Evolutionary conservation across 768 basidiomycete species (phyloP).

Genomic region (Mycena venus): DNA sequence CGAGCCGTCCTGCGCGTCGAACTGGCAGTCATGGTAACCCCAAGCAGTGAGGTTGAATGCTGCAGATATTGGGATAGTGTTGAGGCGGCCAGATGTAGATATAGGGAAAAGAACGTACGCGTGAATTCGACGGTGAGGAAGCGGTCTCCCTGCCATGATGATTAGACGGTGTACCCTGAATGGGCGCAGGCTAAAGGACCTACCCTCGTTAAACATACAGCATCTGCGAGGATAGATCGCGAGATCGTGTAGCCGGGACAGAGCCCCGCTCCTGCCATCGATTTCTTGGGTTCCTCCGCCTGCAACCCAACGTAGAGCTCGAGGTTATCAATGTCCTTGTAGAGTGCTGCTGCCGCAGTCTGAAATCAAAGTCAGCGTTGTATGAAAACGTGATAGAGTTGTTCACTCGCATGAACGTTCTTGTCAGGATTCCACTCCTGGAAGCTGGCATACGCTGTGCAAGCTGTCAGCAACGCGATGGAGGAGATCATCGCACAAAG

Average conservation of each 20-base stretch:
- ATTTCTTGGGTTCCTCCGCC: conserved; percentile 78
- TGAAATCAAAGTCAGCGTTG: conserved; percentile 39
- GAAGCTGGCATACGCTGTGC: conserved; percentile 71
- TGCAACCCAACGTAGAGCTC: conserved; percentile 84
- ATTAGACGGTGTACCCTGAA: too few species aligned
- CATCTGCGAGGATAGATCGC: conserved; percentile 86
- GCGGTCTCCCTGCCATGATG: conserved; percentile 84
- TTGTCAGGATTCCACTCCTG: conserved; percentile 80
- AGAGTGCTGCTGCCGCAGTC: conserved; percentile 75
- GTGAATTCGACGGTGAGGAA: conserved; percentile 85
- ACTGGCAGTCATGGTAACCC: conserved; percentile 82
- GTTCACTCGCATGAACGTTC: conserved; percentile 62
- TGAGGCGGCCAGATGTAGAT: not conserved
- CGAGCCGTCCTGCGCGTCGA: conserved; percentile 74
- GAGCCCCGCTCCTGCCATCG: conserved; percentile 77
- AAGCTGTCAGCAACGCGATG: conserved; percentile 18
- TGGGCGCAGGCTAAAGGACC: too few species aligned
- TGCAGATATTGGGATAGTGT: conserved; percentile 37
- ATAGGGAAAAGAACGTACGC: conserved; percentile 58
- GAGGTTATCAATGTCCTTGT: conserved; percentile 81
- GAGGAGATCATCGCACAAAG: not conserved
- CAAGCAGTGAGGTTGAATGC: conserved; percentile 83
- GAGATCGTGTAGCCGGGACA: conserved; percentile 90
- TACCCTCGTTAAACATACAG: conserved; percentile 80
- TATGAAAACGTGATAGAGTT: not conserved